Percentiles rank a stretch among this genome's conserved stretches.
Conservation (phyloP, 2,329 filamentous ascomycete species). For the Trichoderma lentiforme region DNA sequence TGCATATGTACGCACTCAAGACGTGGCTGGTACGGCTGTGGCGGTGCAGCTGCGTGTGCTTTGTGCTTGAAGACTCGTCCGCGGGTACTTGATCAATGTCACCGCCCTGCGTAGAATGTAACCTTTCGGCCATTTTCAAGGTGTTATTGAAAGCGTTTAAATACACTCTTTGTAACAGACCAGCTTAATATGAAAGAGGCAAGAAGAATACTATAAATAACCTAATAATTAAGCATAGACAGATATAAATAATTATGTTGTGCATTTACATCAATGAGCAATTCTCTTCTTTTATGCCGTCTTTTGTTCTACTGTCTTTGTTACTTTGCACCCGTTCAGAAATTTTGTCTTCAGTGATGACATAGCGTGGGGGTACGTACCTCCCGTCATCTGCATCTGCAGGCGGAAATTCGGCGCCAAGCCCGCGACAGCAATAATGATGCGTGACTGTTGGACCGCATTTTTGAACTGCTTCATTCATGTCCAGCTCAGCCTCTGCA, state of each 20-base stretch:
- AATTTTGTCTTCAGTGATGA: slow-evolving; percentile 3
- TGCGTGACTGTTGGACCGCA: slow-evolving; percentile 9
- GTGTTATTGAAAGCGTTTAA: neutral
- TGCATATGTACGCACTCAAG: slow-evolving; percentile 14
- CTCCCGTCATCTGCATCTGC: slow-evolving; percentile 6
- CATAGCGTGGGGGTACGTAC: slow-evolving; percentile 13
- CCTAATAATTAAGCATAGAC: neutral
- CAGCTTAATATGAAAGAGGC: neutral
- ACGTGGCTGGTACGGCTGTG: neutral
- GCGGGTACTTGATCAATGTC: neutral
- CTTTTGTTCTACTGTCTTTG: neutral
- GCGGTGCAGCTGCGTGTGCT: slow-evolving; percentile 2
- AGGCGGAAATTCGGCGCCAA: slow-evolving; percentile 1
- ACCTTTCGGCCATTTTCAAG: neutral
- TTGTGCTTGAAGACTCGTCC: no score
- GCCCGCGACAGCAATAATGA: neutral
- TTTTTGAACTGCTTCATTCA: neutral
- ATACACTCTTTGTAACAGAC: neutral
- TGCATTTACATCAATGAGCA: neutral
- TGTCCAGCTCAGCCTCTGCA: neutral
- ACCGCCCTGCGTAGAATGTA: neutral
- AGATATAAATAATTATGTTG: neutral
- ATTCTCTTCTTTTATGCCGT: neutral
- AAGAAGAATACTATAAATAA: neutral
- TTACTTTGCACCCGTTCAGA: neutral